phyloP scores from a whole-genome alignment of 192 early-diverging fungal species.

The Coemansia umbellata region DNA sequence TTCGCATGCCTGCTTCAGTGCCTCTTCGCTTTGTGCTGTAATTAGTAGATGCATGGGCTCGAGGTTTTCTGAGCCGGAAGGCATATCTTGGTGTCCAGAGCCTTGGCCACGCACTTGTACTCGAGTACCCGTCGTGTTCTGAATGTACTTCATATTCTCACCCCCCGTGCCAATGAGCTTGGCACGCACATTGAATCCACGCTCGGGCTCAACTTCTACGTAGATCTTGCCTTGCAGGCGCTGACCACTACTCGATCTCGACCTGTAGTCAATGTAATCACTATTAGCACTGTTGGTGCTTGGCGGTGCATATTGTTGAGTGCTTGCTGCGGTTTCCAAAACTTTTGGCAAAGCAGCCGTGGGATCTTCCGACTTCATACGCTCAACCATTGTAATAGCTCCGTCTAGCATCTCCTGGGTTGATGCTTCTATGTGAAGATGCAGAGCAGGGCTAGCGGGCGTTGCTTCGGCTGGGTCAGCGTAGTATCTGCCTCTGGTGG shows the following conservation, averaged over 20 bases:
- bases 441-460: slow-evolving; percentile 72
- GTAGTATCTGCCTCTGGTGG: slow-evolving; percentile 83
- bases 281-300: slow-evolving; percentile 4
- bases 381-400: slow-evolving; percentile 71
- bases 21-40: slow-evolving; percentile 61
- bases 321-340: too few species aligned
- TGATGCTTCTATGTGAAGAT: slow-evolving; percentile 69
- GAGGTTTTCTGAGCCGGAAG: slow-evolving; percentile 58
- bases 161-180: slow-evolving; percentile 82
- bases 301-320: neutral
- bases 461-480: slow-evolving; percentile 67
- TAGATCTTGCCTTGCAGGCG: slow-evolving; percentile 61
- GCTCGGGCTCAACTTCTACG: slow-evolving; percentile 70
- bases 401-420: slow-evolving; percentile 63
- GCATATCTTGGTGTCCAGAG: slow-evolving; percentile 71
- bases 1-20: slow-evolving; percentile 61
- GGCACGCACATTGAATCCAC: slow-evolving; percentile 77
- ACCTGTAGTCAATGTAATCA: slow-evolving; percentile 36
- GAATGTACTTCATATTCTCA: slow-evolving; percentile 83
- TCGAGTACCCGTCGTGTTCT: slow-evolving; percentile 68
- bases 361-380: slow-evolving; percentile 45
- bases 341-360: too few species aligned
- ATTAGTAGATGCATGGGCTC: slow-evolving; percentile 84
- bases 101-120: slow-evolving; percentile 82
- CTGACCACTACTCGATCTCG: slow-evolving; percentile 2